Conservation (phyloP, 2,329 filamentous ascomycete genomes). For the Penicillium olsonii region DNA sequence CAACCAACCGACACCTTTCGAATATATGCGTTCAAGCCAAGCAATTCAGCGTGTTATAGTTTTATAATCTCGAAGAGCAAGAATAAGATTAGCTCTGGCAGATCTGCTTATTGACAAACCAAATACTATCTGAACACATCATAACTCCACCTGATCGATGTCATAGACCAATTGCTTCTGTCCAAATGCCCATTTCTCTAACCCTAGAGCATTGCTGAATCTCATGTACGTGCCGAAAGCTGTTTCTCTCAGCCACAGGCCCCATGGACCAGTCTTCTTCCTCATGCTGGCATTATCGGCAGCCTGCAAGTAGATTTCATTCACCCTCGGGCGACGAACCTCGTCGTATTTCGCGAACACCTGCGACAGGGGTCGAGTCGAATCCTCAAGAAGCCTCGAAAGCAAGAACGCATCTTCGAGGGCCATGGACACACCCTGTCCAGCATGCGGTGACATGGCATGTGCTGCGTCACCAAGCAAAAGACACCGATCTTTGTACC, state of each 20-base stretch:
- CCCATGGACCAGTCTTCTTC: slow-evolving; percentile 26
- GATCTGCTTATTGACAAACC: neutral
- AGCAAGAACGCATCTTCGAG: slow-evolving; percentile 50
- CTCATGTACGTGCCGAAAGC: slow-evolving; percentile 15
- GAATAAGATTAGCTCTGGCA: neutral
- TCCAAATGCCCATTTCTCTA: slow-evolving; percentile 21
- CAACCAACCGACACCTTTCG: neutral
- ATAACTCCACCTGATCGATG: slow-evolving; percentile 25
- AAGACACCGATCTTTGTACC: slow-evolving; percentile 40
- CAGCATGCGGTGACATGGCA: slow-evolving; percentile 42
- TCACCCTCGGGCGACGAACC: slow-evolving; percentile 33
- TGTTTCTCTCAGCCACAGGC: slow-evolving; percentile 30
- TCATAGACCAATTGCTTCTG: slow-evolving; percentile 35
- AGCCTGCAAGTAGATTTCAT: slow-evolving; percentile 27
- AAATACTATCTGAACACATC: neutral
- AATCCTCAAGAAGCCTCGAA: slow-evolving; percentile 27
- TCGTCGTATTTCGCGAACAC: slow-evolving; percentile 28
- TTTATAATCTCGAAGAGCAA: neutral
- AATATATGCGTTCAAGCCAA: neutral
- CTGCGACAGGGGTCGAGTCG: slow-evolving; percentile 15
- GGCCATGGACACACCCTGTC: slow-evolving; percentile 56
- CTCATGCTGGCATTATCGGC: slow-evolving; percentile 25
- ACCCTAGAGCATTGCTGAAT: slow-evolving; percentile 20
- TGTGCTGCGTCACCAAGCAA: slow-evolving; percentile 37
- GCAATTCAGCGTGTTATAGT: neutral